Percentiles rank a stretch among this genome's conserved stretches.
phyloP scores from a whole-genome alignment of 257 asterid species.

The Penstemon barbatus region DNA sequence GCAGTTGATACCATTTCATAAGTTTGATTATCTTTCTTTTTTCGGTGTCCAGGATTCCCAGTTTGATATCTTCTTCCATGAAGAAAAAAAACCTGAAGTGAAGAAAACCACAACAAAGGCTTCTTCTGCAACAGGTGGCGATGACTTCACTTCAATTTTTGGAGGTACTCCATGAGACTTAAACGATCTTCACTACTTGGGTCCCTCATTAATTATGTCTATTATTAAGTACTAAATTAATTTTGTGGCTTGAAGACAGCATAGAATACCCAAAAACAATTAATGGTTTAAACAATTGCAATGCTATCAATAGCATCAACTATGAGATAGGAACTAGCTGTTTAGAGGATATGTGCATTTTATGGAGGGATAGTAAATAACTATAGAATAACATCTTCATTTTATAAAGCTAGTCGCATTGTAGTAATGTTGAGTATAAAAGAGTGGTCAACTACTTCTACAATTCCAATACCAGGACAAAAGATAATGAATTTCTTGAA shows the following conservation, averaged over 20 bases:
- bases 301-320: neutral
- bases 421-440: slow-evolving; percentile 2
- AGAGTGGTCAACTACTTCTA: neutral
- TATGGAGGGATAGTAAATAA: neutral
- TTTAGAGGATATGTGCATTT: neutral
- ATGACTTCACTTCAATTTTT: slow-evolving; percentile 54
- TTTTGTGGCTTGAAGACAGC: neutral
- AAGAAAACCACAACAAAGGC: slow-evolving; percentile 42
- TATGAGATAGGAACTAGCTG: neutral
- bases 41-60: slow-evolving; percentile 50
- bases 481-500: neutral
- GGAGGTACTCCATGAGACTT: slow-evolving; percentile 55
- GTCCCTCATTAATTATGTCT: neutral
- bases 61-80: slow-evolving; percentile 49
- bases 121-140: slow-evolving; percentile 36
- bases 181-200: slow-evolving; percentile 15
- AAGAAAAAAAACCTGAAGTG: slow-evolving; percentile 41
- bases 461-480: slow-evolving; percentile 13
- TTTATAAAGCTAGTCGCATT: neutral
- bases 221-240: neutral
- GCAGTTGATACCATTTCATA: slow-evolving; percentile 8
- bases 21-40: slow-evolving; percentile 19
- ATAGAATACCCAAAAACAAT: slow-evolving; percentile 3
- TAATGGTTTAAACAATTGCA: neutral
- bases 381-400: neutral